These are phyloP conservation scores for Beauveria bassiana DNA, from an alignment of 2,329 filamentous ascomycete genomes.

Conservation along the genomic window DNA sequence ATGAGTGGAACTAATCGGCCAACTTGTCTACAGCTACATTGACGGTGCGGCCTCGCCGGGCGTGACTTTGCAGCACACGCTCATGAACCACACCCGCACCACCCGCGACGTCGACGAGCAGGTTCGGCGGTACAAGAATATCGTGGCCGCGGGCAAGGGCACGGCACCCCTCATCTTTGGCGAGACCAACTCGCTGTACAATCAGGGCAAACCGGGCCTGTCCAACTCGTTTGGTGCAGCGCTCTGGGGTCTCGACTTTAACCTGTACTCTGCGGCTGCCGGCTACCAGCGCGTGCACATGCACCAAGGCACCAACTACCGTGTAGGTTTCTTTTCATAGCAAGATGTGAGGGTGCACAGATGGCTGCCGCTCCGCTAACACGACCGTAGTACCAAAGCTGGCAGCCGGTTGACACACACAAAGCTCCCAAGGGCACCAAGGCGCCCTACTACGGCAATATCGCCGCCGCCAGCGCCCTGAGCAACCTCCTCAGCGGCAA, in stretches of 20 bases:
- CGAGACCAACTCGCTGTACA: conserved; percentile 56
- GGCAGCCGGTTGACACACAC: conserved; percentile 50
- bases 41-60: conserved; percentile 47
- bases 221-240: conserved; percentile 59
- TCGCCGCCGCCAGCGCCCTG: conserved; percentile 50
- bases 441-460: conserved; percentile 56
- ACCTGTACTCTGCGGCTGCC: conserved; percentile 46
- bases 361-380: neutral
- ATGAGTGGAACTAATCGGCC: too few species aligned
- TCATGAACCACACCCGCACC: conserved; percentile 55
- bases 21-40: conserved; percentile 44
- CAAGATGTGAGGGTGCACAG: too few species aligned
- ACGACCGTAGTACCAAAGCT: conserved; percentile 38
- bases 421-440: conserved; percentile 48
- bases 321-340: conserved; percentile 23
- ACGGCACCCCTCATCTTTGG: conserved; percentile 29
- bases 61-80: conserved; percentile 51
- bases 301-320: conserved; percentile 57
- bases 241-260: conserved; percentile 58
- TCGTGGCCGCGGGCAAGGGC: conserved; percentile 19
- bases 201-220: conserved; percentile 52
- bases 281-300: conserved; percentile 53
- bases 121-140: conserved; percentile 35
- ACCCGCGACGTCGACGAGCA: conserved; percentile 40
- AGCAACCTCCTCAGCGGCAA: conserved; percentile 28